Evolutionary conservation across 1,284 basidiomycete species (phyloP), one percentile per base, ranked within the genome.

Genomic region (Exsudoporus floridanus): DNA sequence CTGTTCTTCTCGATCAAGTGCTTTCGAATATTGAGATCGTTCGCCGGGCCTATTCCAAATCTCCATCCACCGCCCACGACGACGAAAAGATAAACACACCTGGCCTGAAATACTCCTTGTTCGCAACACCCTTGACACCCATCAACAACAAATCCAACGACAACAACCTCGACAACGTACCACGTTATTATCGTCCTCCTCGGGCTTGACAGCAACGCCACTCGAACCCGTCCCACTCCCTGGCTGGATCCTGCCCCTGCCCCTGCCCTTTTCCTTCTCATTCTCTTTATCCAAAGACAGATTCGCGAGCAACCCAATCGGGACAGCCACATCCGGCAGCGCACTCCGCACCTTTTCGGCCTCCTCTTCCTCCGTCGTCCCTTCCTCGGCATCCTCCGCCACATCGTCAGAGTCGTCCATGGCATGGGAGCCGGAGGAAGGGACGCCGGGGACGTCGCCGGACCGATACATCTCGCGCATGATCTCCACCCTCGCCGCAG

Each of bases 101-200:
- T 30, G 89, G 88, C 74, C 82, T 78, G 75, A 93, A 94, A 68
- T 89, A 94, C 47, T 79, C 82, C 66, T 84, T 85, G 62, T 88
- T 91, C 28, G 91, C 91, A 34, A 93, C 84, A 19, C 91, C 67
- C 70, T 68, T 30, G 30, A 46, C 12, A 8, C 7, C 3, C 30
- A 14, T 63, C 41, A 58, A 42, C 86, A 9, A 23, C 5, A 23
- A 7, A 38, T 4, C 7, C 13, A 42, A 7, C 37, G 13, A 39
- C 14, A 23, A 12, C 12, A 12, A 41, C 8, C 7, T 5, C 9
- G 23, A 34, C 8, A n/a, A 23, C 23, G 12, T 65, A 86, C 83
- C 55, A 88, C 79, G 57, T 85, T 81, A 52, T 86, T 77, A 52
- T 88, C 85, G 52, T 88, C 83, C 1, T 66, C 63, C n/a, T 70